Evolutionary conservation across 192 early-diverging fungal genomes (phyloP).

Genomic region (Haplosporangium gracile): DNA sequence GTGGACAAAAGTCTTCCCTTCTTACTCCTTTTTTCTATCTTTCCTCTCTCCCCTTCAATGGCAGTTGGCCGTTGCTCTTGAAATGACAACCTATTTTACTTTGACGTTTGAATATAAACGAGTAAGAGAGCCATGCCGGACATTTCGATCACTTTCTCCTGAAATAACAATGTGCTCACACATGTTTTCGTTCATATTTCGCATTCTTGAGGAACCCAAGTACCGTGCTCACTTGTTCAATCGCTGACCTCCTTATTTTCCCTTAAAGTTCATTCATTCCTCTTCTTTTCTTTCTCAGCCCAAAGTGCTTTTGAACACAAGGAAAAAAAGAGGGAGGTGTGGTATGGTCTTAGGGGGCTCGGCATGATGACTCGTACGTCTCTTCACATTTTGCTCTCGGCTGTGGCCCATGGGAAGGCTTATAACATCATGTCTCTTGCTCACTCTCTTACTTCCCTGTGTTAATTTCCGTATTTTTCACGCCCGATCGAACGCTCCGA

Average conservation of each 20-base stretch:
- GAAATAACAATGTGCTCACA: background rate
- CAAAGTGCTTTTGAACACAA: background rate
- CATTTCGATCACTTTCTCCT: conserved; percentile 8
- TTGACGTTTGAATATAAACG: background rate
- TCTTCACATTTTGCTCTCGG: background rate
- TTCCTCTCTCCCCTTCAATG: background rate
- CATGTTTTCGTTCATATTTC: background rate
- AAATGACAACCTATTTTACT: background rate
- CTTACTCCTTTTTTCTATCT: background rate
- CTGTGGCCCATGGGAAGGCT: background rate
- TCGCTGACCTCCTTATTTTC: background rate
- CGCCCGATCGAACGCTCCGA: background rate
- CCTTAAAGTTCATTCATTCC: background rate
- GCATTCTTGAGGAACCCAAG: background rate
- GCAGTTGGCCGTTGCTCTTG: background rate
- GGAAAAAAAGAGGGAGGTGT: background rate
- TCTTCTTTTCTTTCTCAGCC: background rate
- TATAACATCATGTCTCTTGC: background rate
- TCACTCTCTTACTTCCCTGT: background rate
- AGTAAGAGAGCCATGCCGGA: conserved; percentile 2
- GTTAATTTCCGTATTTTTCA: background rate
- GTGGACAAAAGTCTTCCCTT: conserved; percentile 5
- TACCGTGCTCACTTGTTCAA: background rate
- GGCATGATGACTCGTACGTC: background rate
- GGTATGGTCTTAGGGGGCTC: background rate